Conservation (phyloP, 2,329 filamentous ascomycete species). For the Venturia effusa region DNA sequence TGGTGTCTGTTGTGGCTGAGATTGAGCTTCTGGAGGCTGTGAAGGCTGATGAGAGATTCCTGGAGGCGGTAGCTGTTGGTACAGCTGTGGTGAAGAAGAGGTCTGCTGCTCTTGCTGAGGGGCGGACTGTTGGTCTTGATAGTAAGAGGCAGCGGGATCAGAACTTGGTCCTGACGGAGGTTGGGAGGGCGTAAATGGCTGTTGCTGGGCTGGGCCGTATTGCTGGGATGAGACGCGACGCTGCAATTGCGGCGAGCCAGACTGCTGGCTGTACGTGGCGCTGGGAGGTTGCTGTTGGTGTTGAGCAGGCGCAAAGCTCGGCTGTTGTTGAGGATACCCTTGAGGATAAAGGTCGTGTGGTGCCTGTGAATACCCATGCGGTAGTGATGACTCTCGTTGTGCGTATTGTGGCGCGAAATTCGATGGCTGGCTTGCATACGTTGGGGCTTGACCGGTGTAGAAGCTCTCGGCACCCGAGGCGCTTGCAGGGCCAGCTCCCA, state of each 20-base stretch:
- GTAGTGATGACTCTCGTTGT: constrained; percentile 17
- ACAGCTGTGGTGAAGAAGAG: constrained; percentile 6
- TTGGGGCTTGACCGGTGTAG: constrained; percentile 55
- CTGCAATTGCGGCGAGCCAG: constrained; percentile 24
- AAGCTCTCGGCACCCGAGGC: constrained; percentile 61
- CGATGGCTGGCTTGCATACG: constrained; percentile 33
- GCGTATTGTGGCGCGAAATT: constrained; percentile 40
- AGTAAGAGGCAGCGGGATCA: constrained; percentile 6
- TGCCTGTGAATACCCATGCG: constrained; percentile 24
- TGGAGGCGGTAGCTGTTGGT: background rate
- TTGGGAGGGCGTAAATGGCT: constrained; percentile 24
- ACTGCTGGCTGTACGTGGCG: constrained; percentile 19
- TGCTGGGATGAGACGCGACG: constrained; percentile 25
- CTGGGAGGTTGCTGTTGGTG: constrained; percentile 14
- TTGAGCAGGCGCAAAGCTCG: constrained; percentile 11
- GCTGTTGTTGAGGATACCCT: constrained; percentile 22
- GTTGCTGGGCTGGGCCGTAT: constrained; percentile 19
- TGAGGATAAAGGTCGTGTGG: constrained; percentile 28
- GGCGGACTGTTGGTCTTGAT: constrained; percentile 15
- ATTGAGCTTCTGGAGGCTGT: background rate
- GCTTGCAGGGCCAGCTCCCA: constrained; percentile 42
- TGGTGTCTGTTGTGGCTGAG: constrained; percentile 17
- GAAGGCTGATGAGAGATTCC: constrained; percentile 1
- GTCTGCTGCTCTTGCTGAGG: constrained; percentile 18
- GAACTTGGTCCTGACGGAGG: constrained; percentile 16